Percentiles rank a stretch among this genome's conserved stretches.
These are phyloP conservation scores for Pyronema domesticum DNA, from an alignment of 495 filamentous ascomycete genomes.

Conservation along the genomic window DNA sequence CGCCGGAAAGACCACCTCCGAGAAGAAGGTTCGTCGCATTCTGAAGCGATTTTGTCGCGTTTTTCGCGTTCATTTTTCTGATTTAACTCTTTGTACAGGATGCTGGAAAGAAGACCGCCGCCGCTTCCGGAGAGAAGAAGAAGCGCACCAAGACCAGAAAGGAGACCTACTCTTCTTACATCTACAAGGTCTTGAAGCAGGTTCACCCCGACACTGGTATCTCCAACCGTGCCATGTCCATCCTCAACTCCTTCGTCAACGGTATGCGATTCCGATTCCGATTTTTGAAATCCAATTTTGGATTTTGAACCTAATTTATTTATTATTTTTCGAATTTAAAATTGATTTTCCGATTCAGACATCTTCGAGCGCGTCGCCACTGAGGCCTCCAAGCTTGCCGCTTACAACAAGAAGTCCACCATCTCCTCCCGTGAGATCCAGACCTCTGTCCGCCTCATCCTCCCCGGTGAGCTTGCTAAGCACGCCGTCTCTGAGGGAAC, in stretches of 20 bases:
- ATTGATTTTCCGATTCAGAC: conserved; percentile 40
- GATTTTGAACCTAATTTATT: not conserved
- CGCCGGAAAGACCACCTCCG: conserved; percentile 69
- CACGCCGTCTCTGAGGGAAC: conserved; percentile 98
- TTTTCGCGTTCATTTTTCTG: conserved; percentile 1
- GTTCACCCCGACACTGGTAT: conserved; percentile 99
- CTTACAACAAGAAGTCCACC: conserved; percentile 99
- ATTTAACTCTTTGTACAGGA: conserved; percentile 31
- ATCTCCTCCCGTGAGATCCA: conserved; percentile 99
- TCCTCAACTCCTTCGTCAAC: conserved; percentile 99
- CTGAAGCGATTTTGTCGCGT: not conserved
- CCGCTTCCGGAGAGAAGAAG: conserved; percentile 94
- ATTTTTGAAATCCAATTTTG: too few species aligned
- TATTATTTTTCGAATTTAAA: conserved; percentile 5
- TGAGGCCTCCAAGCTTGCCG: conserved; percentile 95
- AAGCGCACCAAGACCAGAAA: conserved; percentile 99
- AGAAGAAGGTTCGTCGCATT: conserved; percentile 57
- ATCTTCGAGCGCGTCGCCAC: conserved; percentile 99
- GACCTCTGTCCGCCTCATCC: conserved; percentile 94
- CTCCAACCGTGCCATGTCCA: conserved; percentile 99
- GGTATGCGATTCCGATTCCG: conserved; percentile 39
- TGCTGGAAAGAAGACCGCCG: conserved; percentile 94
- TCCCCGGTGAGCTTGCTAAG: conserved; percentile 96
- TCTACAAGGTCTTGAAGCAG: conserved; percentile 99
- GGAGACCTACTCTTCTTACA: conserved; percentile 99